A percentile compares a stretch with the other conserved stretches of the same genome.
Evolutionary conservation across 805 yeast species (phyloP).

Genomic region (Yamadazyma endophytica): DNA sequence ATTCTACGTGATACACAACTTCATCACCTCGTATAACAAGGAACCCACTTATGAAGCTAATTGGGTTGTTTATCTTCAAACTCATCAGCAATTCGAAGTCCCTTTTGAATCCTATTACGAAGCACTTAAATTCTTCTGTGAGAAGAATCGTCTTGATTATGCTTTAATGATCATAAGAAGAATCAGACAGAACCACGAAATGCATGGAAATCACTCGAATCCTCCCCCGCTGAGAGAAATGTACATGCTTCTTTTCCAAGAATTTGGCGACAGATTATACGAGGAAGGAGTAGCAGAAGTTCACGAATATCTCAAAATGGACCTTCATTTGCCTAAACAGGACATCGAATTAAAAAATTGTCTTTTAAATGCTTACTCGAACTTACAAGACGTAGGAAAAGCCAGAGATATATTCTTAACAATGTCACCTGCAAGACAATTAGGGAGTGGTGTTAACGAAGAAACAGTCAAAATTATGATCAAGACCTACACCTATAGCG

Average conservation of each 20-base stretch:
- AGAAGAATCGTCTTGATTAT: slow-evolving; percentile 52
- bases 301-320: slow-evolving; percentile 63
- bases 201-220: slow-evolving; percentile 34
- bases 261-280: slow-evolving; percentile 56
- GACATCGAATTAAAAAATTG: slow-evolving; percentile 58
- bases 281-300: slow-evolving; percentile 64
- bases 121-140: slow-evolving; percentile 53
- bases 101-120: slow-evolving; percentile 60
- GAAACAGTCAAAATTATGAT: slow-evolving; percentile 67
- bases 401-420: slow-evolving; percentile 59
- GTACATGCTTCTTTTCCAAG: slow-evolving; percentile 55
- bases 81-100: slow-evolving; percentile 51
- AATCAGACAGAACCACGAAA: slow-evolving; percentile 51
- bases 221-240: slow-evolving; percentile 43
- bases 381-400: slow-evolving; percentile 50
- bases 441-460: slow-evolving; percentile 48
- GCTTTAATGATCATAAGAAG: slow-evolving; percentile 61
- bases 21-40: slow-evolving; percentile 23
- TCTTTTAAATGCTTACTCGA: slow-evolving; percentile 59
- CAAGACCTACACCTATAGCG: slow-evolving; percentile 52
- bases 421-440: slow-evolving; percentile 43
- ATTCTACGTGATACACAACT: slow-evolving; percentile 25
- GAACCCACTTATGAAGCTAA: slow-evolving; percentile 43
- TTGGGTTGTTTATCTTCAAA: slow-evolving; percentile 54
- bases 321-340: slow-evolving; percentile 44